Conservation (phyloP, 1,139 yeast genomes). For the Debaryomyces singareniensis region DNA sequence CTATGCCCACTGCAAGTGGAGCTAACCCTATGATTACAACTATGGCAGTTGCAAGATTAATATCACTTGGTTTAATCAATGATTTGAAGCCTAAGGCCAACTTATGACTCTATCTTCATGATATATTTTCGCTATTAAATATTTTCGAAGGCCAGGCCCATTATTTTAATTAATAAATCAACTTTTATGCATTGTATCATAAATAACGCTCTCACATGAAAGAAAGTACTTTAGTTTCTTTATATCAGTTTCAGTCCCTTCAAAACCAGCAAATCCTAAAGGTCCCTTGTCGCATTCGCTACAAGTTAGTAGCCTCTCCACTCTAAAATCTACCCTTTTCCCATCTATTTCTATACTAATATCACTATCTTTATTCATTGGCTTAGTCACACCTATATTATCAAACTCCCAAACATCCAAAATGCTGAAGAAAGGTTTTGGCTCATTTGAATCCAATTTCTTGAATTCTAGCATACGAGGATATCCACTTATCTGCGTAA, state of each 20-base stretch:
- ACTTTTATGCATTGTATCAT: slow-evolving; percentile 13
- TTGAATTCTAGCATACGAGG: slow-evolving; percentile 24
- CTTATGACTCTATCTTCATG: slow-evolving; percentile 14
- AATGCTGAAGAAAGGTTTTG: slow-evolving; percentile 31
- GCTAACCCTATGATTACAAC: slow-evolving; percentile 50
- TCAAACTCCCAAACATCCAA: slow-evolving; percentile 72
- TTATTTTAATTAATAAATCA: too few relatives aligned
- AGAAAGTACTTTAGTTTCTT: slow-evolving; percentile 38
- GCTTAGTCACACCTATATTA: slow-evolving; percentile 65
- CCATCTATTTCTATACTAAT: slow-evolving; percentile 1
- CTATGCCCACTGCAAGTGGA: slow-evolving; percentile 55
- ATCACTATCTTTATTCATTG: slow-evolving; percentile 16
- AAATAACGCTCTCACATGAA: slow-evolving; percentile 38
- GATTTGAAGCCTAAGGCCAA: slow-evolving; percentile 28
- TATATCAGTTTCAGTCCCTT: slow-evolving; percentile 21
- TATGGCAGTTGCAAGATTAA: slow-evolving; percentile 35
- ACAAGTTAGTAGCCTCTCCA: slow-evolving; percentile 52
- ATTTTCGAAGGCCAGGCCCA: not conserved
- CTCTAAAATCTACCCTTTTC: slow-evolving; percentile 20
- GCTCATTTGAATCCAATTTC: slow-evolving; percentile 4
- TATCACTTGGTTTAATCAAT: slow-evolving; percentile 27
- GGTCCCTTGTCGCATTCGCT: slow-evolving; percentile 77
- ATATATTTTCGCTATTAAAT: not conserved
- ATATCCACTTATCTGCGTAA: slow-evolving; percentile 15
- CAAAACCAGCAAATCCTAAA: slow-evolving; percentile 56